Conservation (phyloP, 805 yeast genomes). For the Yamadazyma scolyti region DNA sequence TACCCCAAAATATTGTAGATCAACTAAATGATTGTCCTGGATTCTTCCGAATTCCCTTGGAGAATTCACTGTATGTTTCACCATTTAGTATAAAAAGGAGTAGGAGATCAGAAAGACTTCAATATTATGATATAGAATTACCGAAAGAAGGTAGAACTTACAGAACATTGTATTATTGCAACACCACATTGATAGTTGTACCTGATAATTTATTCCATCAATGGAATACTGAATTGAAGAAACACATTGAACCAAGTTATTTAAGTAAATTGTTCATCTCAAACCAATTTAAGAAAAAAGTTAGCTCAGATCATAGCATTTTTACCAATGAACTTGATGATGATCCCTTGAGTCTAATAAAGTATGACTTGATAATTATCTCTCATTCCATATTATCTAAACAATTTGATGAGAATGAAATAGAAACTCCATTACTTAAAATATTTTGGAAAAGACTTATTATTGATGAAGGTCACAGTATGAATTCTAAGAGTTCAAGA, state of each 20-base stretch:
- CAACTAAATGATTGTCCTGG: conserved; percentile 41
- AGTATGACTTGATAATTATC: conserved; percentile 52
- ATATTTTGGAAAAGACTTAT: conserved; percentile 67
- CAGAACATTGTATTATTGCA: conserved; percentile 40
- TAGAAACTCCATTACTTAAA: conserved; percentile 34
- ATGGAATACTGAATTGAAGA: conserved; percentile 57
- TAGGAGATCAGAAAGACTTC: conserved; percentile 14
- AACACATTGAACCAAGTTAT: conserved; percentile 44
- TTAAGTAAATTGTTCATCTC: conserved; percentile 34
- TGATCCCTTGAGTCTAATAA: conserved; percentile 29
- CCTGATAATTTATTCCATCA: conserved; percentile 68
- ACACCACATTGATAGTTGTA: conserved; percentile 55
- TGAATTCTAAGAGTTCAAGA: conserved; percentile 50
- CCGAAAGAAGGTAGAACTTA: conserved; percentile 15
- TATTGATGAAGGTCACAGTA: conserved; percentile 73
- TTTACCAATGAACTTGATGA: conserved; percentile 18
- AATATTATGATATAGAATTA: conserved; percentile 8
- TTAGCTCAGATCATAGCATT: conserved; percentile 10
- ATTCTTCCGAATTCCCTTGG: conserved; percentile 32
- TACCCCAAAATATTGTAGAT: conserved; percentile 43
- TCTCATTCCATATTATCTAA: conserved; percentile 44
- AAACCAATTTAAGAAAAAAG: conserved; percentile 22
- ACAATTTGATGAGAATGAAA: conserved; percentile 25
- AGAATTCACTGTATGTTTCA: conserved; percentile 16
- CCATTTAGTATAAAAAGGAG: conserved; percentile 16